Base-by-base conservation (phyloP, 2,329 filamentous ascomycete species). In the Fusarium clavum region DNA sequence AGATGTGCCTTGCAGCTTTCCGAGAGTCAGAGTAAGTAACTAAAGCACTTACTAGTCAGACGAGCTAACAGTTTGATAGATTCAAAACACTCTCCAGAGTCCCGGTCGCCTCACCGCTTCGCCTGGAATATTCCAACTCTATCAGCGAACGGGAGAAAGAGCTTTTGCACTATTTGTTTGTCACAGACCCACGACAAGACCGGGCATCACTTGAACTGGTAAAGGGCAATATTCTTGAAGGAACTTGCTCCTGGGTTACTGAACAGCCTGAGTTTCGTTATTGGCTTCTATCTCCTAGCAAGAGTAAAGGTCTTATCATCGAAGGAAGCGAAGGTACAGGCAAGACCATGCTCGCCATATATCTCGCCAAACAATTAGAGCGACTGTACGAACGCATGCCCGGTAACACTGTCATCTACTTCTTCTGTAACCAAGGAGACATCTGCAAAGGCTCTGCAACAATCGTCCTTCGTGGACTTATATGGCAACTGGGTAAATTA, bases 401-500 rank as follows among this genome's bases (percentile, higher is more conserved):
- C 3, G 34, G 18, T 3, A 52, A 61, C 2, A 47, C 32, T 4
- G 32, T 69, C 1, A 20, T 61, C n/a, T 69, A 69, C 43, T 69
- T 65, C 24, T 69, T 69, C 18, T 69, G 66, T 22, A 52, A 27
- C 30, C 24, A 56, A 11, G 57, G 65, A 16, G 45, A 65, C 8
- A 49, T 57, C 27, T 48, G 30, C 10, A 12, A 44, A 20, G 69
- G 64, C 12, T 61, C 60, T 7, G 43, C 60, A 12, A 30, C 44
- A 2, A 30, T 43, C 10, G 24, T 69, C 10, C 41, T 69, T 9
- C 30, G 65, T 8, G 64, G 66, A 3, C 20, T 65, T 1, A 34
- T 69, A 10, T 69, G 55, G 53, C 66, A 69, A 25, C 34, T 69
- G 24, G 61, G 54, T 38, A 51, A 20, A 38, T 25, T 59, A 25